Conservation (phyloP, 1,139 yeast genomes). For the Candida sanyaensis region DNA sequence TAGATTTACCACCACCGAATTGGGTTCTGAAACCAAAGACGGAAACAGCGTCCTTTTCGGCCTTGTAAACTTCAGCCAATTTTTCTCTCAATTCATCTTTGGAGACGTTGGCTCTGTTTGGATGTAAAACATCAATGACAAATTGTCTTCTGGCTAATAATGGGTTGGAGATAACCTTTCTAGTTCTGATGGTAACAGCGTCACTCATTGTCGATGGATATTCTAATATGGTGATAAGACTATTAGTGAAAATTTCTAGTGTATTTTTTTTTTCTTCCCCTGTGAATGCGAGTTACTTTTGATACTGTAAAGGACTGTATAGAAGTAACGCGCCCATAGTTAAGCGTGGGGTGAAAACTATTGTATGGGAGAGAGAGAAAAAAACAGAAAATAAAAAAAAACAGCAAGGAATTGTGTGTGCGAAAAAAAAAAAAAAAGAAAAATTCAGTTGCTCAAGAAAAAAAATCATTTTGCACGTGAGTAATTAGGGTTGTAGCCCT, state of each 20-base stretch:
- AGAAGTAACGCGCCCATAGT: too few species aligned
- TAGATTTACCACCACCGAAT: constrained; percentile 99
- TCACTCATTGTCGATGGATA: constrained; percentile 51
- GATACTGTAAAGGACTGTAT: too few species aligned
- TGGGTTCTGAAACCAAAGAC: constrained; percentile 99
- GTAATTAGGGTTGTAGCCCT: too few species aligned
- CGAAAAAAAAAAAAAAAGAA: too few species aligned
- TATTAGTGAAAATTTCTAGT: neutral
- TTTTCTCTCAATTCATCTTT: constrained; percentile 99
- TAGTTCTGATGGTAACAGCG: constrained; percentile 99
- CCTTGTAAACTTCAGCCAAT: constrained; percentile 94
- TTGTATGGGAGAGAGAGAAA: too few species aligned
- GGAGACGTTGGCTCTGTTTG: constrained; percentile 99
- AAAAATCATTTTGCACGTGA: too few species aligned
- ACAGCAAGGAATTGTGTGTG: too few species aligned
- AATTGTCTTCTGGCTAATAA: constrained; percentile 99
- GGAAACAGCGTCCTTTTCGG: constrained; percentile 97
- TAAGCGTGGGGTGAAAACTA: too few species aligned
- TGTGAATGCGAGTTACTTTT: neutral
- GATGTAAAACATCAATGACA: constrained; percentile 99
- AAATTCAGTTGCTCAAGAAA: too few species aligned
- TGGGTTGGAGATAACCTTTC: constrained; percentile 99
- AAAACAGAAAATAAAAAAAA: too few species aligned
- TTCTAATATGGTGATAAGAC: neutral
- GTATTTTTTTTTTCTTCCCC: neutral